These are phyloP conservation scores for Astrocystis sublimbata DNA, from an alignment of 495 filamentous ascomycete species.

Conservation along the genomic window DNA sequence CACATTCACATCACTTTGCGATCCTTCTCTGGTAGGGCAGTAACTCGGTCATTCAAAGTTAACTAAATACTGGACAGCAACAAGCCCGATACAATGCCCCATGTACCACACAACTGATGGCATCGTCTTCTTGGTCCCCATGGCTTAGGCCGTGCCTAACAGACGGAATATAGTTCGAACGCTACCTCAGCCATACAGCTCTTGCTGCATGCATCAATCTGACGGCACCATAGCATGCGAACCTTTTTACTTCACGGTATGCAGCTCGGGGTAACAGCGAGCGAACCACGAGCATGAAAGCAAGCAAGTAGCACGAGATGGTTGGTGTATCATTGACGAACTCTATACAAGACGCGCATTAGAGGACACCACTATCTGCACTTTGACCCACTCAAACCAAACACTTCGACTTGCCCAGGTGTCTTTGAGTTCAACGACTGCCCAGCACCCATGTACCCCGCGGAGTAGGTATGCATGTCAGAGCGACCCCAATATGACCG, in stretches of 20 bases:
- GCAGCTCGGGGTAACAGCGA: too few relatives aligned
- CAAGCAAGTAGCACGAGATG: background rate
- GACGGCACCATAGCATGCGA: background rate
- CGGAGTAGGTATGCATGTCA: conserved; percentile 17
- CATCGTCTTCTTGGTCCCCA: background rate
- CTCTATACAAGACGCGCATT: background rate
- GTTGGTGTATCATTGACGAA: background rate
- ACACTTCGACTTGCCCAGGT: background rate
- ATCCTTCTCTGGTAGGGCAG: background rate
- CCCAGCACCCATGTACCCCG: conserved; percentile 12
- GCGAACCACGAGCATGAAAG: background rate
- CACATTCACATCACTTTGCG: background rate
- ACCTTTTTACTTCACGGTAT: too few relatives aligned
- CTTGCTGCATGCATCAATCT: background rate
- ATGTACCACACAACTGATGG: conserved; percentile 2
- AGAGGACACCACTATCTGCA: background rate
- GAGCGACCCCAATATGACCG: conserved; percentile 13
- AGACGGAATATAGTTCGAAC: background rate
- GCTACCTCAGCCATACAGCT: background rate
- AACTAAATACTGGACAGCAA: conserved; percentile 6
- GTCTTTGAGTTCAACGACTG: conserved; percentile 3
- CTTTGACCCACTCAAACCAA: conserved; percentile 6
- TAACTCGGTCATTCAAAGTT: background rate
- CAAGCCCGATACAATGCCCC: background rate
- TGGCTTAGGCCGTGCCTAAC: background rate